These are phyloP conservation scores for Pleurotus cornucopiae DNA, from an alignment of 768 basidiomycete genomes.

Conservation along the genomic window DNA sequence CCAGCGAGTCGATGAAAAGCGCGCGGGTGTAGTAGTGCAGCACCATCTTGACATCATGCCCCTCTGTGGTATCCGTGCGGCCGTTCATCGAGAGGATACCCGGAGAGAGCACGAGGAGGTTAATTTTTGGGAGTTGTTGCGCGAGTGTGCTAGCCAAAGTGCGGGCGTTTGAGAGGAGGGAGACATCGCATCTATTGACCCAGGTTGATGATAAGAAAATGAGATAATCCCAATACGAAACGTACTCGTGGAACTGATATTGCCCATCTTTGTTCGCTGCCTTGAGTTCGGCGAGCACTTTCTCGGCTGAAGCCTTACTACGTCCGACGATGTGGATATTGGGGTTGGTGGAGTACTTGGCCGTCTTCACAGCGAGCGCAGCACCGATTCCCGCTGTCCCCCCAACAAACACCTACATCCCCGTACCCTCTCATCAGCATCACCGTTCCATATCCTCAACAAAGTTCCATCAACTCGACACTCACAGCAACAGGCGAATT, in stretches of 20 bases:
- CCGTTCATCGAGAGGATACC: conserved; percentile 36
- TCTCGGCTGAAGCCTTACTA: conserved; percentile 43
- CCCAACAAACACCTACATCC: conserved; percentile 31
- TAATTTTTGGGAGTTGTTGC: conserved; percentile 37
- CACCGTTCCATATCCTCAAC: background rate
- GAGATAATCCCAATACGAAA: background rate
- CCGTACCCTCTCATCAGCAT: background rate
- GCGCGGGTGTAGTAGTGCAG: conserved; percentile 50
- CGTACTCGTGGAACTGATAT: conserved; percentile 6
- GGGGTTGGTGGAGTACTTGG: conserved; percentile 39
- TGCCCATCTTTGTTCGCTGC: conserved; percentile 15
- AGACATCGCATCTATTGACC: conserved; percentile 42
- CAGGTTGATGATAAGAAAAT: conserved; percentile 33
- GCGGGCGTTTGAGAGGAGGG: conserved; percentile 50
- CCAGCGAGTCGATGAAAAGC: conserved; percentile 43
- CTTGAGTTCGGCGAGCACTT: conserved; percentile 36
- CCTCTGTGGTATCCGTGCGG: conserved; percentile 38
- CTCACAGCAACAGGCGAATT: conserved; percentile 6
- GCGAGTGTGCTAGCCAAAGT: conserved; percentile 23
- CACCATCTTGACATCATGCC: conserved; percentile 38
- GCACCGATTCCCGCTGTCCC: conserved; percentile 48
- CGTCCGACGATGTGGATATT: conserved; percentile 52
- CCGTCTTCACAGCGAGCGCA: conserved; percentile 42
- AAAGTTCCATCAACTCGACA: background rate
- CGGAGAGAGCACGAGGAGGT: conserved; percentile 46